phyloP scores from a whole-genome alignment of 805 yeast genomes.

The Pichia eremophila region DNA sequence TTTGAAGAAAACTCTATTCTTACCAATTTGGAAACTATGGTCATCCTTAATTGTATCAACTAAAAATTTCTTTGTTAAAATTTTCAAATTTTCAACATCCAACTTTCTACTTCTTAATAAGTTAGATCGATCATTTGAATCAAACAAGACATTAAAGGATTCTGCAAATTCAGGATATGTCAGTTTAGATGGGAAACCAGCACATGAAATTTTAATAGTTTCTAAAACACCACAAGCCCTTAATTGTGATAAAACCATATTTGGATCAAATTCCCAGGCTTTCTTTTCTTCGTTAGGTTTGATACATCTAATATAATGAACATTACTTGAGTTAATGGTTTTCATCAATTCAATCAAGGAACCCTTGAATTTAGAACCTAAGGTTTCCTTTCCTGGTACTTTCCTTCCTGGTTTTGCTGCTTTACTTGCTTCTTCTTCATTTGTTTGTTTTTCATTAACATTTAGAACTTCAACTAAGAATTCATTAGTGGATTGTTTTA shows the following conservation, averaged over 20 bases:
- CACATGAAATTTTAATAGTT: slow-evolving; percentile 92
- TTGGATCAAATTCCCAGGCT: slow-evolving; percentile 93
- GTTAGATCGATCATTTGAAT: slow-evolving; percentile 58
- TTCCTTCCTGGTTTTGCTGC: slow-evolving; percentile 28
- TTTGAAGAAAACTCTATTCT: slow-evolving; percentile 87
- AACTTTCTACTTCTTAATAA: slow-evolving; percentile 43
- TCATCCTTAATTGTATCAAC: slow-evolving; percentile 53
- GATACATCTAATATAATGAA: slow-evolving; percentile 93
- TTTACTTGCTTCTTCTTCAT: slow-evolving; percentile 28
- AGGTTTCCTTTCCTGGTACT: slow-evolving; percentile 69
- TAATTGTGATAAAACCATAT: slow-evolving; percentile 90
- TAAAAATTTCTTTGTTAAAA: slow-evolving; percentile 60
- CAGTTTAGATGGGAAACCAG: slow-evolving; percentile 97
- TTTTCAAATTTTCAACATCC: slow-evolving; percentile 48
- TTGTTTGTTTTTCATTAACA: slow-evolving; percentile 51
- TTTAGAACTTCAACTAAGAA: slow-evolving; percentile 57
- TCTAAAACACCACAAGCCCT: slow-evolving; percentile 99
- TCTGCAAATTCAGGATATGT: slow-evolving; percentile 87
- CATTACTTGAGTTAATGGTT: slow-evolving; percentile 90
- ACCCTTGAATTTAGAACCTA: slow-evolving; percentile 88
- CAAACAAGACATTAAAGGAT: slow-evolving; percentile 75
- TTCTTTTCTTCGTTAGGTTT: slow-evolving; percentile 91
- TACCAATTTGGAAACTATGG: slow-evolving; percentile 77
- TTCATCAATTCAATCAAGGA: slow-evolving; percentile 88
- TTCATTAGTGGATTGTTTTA: slow-evolving; percentile 58